Evolutionary conservation across 2,329 filamentous ascomycete genomes (phyloP).

Genomic region (Trichophyton mentagrophytes): DNA sequence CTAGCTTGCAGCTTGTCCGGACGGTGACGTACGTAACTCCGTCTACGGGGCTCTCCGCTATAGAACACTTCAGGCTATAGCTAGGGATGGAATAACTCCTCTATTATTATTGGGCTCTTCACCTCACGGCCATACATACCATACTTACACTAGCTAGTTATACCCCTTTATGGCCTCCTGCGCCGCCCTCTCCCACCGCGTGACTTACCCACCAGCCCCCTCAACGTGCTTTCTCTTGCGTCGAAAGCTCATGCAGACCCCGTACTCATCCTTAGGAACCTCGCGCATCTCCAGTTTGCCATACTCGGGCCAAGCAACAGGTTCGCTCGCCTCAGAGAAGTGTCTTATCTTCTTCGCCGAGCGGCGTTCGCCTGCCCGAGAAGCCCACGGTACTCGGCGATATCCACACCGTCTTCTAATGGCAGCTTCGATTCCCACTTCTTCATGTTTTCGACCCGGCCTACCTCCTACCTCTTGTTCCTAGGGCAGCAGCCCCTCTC

Average conservation of each 20-base stretch:
- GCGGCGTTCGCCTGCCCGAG: slow-evolving; percentile 4
- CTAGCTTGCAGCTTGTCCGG: too few relatives aligned
- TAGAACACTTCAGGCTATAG: too few relatives aligned
- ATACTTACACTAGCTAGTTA: too few relatives aligned
- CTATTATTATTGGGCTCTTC: too few relatives aligned
- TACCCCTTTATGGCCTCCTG: background rate
- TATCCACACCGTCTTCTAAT: slow-evolving; percentile 7
- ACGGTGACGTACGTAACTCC: too few relatives aligned
- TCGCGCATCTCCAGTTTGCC: background rate
- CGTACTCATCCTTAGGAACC: background rate
- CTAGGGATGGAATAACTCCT: too few relatives aligned
- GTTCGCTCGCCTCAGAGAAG: slow-evolving; percentile 3
- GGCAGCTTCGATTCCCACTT: slow-evolving; percentile 4
- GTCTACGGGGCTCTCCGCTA: too few relatives aligned
- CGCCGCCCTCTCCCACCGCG: background rate
- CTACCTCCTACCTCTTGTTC: slow-evolving; percentile 5
- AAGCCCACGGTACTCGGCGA: slow-evolving; percentile 1
- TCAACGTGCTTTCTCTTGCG: background rate
- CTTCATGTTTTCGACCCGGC: slow-evolving; percentile 2
- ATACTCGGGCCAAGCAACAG: background rate
- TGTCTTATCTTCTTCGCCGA: slow-evolving; percentile 6
- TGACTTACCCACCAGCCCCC: background rate
- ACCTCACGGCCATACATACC: too few relatives aligned
- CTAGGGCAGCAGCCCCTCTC: background rate
- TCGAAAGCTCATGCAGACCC: background rate